Conservation (phyloP, 2,329 filamentous ascomycete species). For the Trichoderma citrinoviride region DNA sequence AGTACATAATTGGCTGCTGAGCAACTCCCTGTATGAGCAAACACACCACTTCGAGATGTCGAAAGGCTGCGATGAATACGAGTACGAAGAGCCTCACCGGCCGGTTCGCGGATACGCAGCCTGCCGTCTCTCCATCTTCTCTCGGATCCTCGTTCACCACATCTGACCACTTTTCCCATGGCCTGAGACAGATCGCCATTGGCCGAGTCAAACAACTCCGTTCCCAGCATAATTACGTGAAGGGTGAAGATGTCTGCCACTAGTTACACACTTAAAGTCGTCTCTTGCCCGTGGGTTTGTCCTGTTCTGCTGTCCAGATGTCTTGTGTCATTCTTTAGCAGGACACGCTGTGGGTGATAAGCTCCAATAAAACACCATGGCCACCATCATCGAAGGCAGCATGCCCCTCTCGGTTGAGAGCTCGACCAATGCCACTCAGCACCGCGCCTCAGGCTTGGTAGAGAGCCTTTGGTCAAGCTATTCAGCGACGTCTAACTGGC, state of each 20-base stretch:
- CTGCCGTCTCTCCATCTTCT: not conserved
- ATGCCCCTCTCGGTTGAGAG: not conserved
- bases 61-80: not conserved
- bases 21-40: too few relatives aligned
- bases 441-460: not conserved
- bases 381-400: conserved; percentile 6
- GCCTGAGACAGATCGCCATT: not conserved
- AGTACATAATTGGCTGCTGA: not conserved
- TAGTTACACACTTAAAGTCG: not conserved
- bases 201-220: not conserved
- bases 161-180: not conserved
- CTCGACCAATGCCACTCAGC: not conserved
- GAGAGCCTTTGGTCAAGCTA: not conserved
- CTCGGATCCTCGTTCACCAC: not conserved
- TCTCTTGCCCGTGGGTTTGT: too few relatives aligned
- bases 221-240: not conserved
- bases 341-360: not conserved
- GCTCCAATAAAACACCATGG: not conserved
- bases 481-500: not conserved
- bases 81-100: not conserved
- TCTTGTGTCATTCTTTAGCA: not conserved
- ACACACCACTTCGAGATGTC: not conserved
- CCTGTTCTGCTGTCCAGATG: not conserved
- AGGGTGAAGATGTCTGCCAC: not conserved
- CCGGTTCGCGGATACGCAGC: not conserved